Evolutionary conservation across 768 basidiomycete species (phyloP).

Genomic region (Termitomyces sp.): DNA sequence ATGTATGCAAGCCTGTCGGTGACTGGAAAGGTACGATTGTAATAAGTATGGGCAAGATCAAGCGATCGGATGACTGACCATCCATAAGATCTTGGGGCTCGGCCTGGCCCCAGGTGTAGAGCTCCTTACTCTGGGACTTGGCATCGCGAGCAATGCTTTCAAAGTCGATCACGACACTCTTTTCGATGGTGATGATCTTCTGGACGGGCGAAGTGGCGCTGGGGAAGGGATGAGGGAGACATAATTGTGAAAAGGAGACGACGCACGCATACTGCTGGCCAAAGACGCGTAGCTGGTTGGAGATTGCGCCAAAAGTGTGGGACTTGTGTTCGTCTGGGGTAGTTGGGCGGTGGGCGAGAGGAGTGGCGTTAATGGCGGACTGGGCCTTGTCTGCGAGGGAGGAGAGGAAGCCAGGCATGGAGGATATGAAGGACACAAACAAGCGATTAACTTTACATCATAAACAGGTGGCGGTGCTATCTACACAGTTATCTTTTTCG

Average conservation of each 20-base stretch:
- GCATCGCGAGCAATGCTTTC: conserved; percentile 61
- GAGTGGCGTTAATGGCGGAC: conserved; percentile 57
- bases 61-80: conserved; percentile 35
- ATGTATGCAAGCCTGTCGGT: conserved; percentile 80
- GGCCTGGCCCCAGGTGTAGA: conserved; percentile 79
- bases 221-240: conserved; percentile 7
- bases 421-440: not conserved
- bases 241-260: not conserved
- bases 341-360: conserved; percentile 42
- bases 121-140: conserved; percentile 75
- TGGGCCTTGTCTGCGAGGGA: conserved; percentile 76
- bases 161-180: conserved; percentile 73
- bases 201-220: conserved; percentile 64
- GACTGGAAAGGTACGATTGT: conserved; percentile 34
- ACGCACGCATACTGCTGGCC: conserved; percentile 72
- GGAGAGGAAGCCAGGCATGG: conserved; percentile 54
- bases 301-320: conserved; percentile 55
- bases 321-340: conserved; percentile 43
- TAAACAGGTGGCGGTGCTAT: conserved; percentile 7
- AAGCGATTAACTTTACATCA: not conserved
- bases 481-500: conserved; percentile 72
- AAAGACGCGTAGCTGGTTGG: conserved; percentile 67
- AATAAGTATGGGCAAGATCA: conserved; percentile 6
- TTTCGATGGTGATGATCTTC: conserved; percentile 74
- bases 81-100: conserved; percentile 73